Evolutionary conservation across 108 stramenopile species (phyloP).

Genomic region (Craspedostauros australis): DNA sequence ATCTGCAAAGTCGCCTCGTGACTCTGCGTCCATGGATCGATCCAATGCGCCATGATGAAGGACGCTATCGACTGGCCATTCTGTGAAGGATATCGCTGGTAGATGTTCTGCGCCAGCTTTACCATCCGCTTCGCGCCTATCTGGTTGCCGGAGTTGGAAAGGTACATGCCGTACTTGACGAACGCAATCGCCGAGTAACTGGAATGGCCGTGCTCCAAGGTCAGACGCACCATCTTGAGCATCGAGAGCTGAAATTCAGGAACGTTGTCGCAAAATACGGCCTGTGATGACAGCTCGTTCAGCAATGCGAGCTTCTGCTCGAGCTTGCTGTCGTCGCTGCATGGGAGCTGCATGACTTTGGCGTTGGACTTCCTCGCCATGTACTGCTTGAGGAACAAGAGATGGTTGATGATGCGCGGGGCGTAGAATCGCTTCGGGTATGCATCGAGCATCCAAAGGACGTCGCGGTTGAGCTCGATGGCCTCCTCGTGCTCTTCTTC

Average conservation of each 20-base stretch:
- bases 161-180: slow-evolving; percentile 16
- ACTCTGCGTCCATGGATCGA: background rate
- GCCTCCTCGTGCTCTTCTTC: slow-evolving; percentile 18
- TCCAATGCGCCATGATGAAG: slow-evolving; percentile 6
- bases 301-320: slow-evolving; percentile 14
- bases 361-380: slow-evolving; percentile 10
- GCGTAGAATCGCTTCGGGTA: slow-evolving; percentile 9
- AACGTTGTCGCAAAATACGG: slow-evolving; percentile 7
- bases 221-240: slow-evolving; percentile 8
- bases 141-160: slow-evolving; percentile 1
- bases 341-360: slow-evolving; percentile 14
- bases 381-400: background rate
- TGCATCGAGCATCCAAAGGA: slow-evolving; percentile 4
- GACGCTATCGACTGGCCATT: background rate
- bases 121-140: slow-evolving; percentile 5
- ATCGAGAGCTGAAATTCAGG: slow-evolving; percentile 13
- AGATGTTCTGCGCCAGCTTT: background rate
- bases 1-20: slow-evolving; percentile 1
- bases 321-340: slow-evolving; percentile 3
- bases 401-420: slow-evolving; percentile 12
- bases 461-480: slow-evolving; percentile 1
- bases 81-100: background rate
- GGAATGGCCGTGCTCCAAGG: slow-evolving; percentile 18
- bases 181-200: slow-evolving; percentile 15
- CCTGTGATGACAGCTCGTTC: slow-evolving; percentile 6